These are phyloP conservation scores for Aspergillus sclerotialis DNA, from an alignment of 2,329 filamentous ascomycete genomes.

Conservation along the genomic window DNA sequence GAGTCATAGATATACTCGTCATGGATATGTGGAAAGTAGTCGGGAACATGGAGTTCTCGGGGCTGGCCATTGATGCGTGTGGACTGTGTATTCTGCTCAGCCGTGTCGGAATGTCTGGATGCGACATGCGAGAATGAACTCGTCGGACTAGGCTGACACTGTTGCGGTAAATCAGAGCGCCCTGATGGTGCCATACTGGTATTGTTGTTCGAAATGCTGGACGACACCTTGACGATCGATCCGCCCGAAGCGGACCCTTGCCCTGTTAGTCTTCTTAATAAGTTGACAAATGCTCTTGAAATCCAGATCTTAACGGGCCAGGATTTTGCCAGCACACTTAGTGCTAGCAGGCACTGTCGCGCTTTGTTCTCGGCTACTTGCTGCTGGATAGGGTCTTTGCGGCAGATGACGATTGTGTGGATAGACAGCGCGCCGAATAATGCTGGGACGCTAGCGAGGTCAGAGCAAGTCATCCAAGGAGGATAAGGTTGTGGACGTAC, in stretches of 20 bases:
- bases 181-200: not conserved
- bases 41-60: not conserved
- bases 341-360: slow-evolving; percentile 16
- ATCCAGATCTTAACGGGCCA: slow-evolving; percentile 22
- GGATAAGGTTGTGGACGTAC: not conserved
- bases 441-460: slow-evolving; percentile 11
- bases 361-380: slow-evolving; percentile 18
- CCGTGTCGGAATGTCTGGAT: not conserved
- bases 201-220: slow-evolving; percentile 2
- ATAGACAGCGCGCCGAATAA: slow-evolving; percentile 18
- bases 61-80: not conserved
- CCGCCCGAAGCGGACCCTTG: slow-evolving; percentile 4
- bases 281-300: slow-evolving; percentile 10
- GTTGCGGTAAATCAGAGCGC: not conserved
- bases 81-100: not conserved
- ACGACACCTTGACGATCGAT: slow-evolving; percentile 6
- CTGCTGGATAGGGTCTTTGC: slow-evolving; percentile 11
- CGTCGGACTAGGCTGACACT: not conserved
- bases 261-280: slow-evolving; percentile 10
- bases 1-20: slow-evolving; percentile 9
- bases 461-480: not conserved
- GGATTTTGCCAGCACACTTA: slow-evolving; percentile 15
- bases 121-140: not conserved
- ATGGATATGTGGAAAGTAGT: not conserved
- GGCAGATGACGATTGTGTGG: slow-evolving; percentile 18